A percentile compares a stretch with the other conserved stretches of the same genome.
Conservation (phyloP, 257 asterid genomes). For the Parsonsia alboflavescens region DNA sequence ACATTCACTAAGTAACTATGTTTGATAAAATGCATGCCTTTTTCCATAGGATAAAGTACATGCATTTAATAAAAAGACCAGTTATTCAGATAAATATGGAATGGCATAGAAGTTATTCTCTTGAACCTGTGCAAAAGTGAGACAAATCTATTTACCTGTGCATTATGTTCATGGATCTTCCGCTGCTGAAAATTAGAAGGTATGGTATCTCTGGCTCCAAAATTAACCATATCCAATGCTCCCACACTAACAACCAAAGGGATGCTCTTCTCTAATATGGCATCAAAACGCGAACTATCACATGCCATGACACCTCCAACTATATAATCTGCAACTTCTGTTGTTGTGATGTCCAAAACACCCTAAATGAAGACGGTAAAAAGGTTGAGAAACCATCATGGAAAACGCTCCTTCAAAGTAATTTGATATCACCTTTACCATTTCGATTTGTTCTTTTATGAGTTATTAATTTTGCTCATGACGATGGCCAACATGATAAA, state of each 20-base stretch:
- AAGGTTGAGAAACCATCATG: not conserved
- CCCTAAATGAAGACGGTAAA: slow-evolving; percentile 45
- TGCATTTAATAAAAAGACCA: not conserved
- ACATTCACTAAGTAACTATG: not conserved
- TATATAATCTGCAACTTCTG: slow-evolving; percentile 88
- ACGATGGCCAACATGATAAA: not conserved
- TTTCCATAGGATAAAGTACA: not conserved
- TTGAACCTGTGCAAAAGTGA: not conserved
- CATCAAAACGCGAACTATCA: slow-evolving; percentile 76
- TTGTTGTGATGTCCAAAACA: slow-evolving; percentile 87
- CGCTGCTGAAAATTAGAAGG: slow-evolving; percentile 68
- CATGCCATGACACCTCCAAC: slow-evolving; percentile 98
- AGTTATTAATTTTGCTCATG: not conserved
- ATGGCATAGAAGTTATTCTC: not conserved
- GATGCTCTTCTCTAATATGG: slow-evolving; percentile 69
- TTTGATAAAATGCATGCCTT: not conserved
- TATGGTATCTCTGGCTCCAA: slow-evolving; percentile 71
- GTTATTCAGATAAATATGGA: too few relatives aligned
- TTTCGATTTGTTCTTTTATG: not conserved
- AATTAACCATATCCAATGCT: slow-evolving; percentile 96
- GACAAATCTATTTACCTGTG: slow-evolving; percentile 48
- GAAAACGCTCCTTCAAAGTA: not conserved
- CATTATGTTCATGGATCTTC: slow-evolving; percentile 66
- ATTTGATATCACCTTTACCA: not conserved
- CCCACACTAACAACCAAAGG: slow-evolving; percentile 89